A percentile compares a stretch with the other conserved stretches of the same genome.
Evolutionary conservation across 768 basidiomycete genomes (phyloP).

Genomic region (Chalciporus piperatus): DNA sequence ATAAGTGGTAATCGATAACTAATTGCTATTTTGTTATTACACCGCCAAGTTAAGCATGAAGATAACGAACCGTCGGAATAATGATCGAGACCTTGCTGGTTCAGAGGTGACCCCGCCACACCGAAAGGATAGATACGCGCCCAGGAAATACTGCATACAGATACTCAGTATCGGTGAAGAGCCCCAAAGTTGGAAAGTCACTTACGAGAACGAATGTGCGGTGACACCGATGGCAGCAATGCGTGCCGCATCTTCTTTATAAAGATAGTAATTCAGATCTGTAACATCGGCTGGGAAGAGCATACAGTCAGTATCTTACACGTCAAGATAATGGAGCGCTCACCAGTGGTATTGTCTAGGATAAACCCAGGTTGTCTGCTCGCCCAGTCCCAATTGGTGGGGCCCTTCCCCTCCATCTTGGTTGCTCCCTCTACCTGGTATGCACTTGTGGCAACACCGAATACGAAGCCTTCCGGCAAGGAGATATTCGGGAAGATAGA

Average conservation of each 20-base stretch:
- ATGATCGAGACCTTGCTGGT: constrained; percentile 39
- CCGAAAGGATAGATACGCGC: constrained; percentile 25
- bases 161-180: too few species aligned
- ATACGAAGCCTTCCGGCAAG: constrained; percentile 46
- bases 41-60: too few species aligned
- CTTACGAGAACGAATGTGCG: constrained; percentile 36
- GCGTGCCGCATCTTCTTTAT: constrained; percentile 51
- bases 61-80: constrained; percentile 4
- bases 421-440: constrained; percentile 54
- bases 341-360: constrained; percentile 41
- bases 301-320: too few species aligned
- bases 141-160: constrained; percentile 1
- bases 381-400: constrained; percentile 47
- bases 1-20: background rate
- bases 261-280: constrained; percentile 50
- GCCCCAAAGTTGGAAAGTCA: too few species aligned
- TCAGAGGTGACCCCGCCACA: constrained; percentile 47
- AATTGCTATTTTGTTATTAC: background rate
- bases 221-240: constrained; percentile 50
- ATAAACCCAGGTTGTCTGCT: constrained; percentile 42
- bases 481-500: constrained; percentile 43
- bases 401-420: constrained; percentile 49
- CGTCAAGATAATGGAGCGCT: too few species aligned
- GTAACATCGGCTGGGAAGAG: constrained; percentile 34
- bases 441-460: constrained; percentile 52